phyloP scores from a whole-genome alignment of 2,329 filamentous ascomycete species.

The Aschersonia sp. region DNA sequence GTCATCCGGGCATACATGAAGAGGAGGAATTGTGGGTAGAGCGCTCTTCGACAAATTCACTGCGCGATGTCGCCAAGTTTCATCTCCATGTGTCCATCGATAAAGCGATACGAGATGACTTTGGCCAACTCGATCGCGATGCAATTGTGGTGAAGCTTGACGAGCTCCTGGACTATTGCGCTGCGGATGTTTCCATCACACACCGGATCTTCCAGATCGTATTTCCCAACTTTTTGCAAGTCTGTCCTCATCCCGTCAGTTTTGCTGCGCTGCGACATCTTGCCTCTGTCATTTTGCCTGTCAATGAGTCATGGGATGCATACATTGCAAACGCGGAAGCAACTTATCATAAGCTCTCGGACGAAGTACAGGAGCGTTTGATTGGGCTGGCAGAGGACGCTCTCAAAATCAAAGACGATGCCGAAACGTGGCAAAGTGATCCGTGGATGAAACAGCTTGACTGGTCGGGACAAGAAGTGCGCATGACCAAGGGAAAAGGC shows the following conservation, averaged over 20 bases:
- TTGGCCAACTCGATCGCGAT: constrained; percentile 63
- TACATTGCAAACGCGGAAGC: constrained; percentile 77
- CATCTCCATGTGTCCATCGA: constrained; percentile 87
- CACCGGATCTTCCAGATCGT: constrained; percentile 91
- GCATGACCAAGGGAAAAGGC: constrained; percentile 82
- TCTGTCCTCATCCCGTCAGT: constrained; percentile 92
- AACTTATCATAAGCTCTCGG: constrained; percentile 64
- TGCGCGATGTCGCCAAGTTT: constrained; percentile 92
- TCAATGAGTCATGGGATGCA: constrained; percentile 74
- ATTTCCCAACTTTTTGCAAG: constrained; percentile 76
- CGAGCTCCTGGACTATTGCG: constrained; percentile 83
- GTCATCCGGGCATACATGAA: constrained; percentile 57
- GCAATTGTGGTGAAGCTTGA: constrained; percentile 61
- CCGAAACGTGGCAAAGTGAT: constrained; percentile 59
- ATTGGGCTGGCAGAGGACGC: constrained; percentile 63
- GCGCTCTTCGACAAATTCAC: constrained; percentile 84
- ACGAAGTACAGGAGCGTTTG: constrained; percentile 66
- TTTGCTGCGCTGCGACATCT: constrained; percentile 88
- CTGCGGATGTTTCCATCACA: constrained; percentile 83
- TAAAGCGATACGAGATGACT: constrained; percentile 75
- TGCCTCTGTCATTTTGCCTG: constrained; percentile 83
- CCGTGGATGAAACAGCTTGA: constrained; percentile 90
- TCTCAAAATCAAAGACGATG: constrained; percentile 54
- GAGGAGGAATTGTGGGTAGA: constrained; percentile 96
- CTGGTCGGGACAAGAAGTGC: constrained; percentile 88